phyloP scores from a whole-genome alignment of 2,329 filamentous ascomycete species.

The Grosmannia penicillata region DNA sequence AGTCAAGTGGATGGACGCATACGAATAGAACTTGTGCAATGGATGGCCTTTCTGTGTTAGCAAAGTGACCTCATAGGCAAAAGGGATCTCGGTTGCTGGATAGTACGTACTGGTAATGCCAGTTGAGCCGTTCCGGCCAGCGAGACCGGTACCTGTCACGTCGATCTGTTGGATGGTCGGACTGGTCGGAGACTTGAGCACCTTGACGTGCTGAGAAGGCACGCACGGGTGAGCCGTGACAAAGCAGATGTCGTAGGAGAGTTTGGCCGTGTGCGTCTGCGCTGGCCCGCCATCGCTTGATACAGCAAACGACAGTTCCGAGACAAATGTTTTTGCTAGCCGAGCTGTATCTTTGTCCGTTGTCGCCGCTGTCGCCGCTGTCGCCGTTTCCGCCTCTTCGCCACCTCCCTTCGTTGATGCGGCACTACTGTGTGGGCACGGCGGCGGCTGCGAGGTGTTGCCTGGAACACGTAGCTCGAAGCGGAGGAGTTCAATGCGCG shows the following conservation, averaged over 20 bases:
- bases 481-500: constrained; percentile 32
- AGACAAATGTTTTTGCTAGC: constrained; percentile 23
- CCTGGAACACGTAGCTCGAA: constrained; percentile 31
- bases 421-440: no score
- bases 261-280: constrained; percentile 25
- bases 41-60: constrained; percentile 35
- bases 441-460: constrained; percentile 25
- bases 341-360: constrained; percentile 11
- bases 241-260: constrained; percentile 47
- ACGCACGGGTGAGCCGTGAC: constrained; percentile 52
- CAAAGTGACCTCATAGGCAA: background rate
- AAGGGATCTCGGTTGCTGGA: background rate
- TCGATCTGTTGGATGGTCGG: constrained; percentile 44
- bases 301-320: constrained; percentile 25
- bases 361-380: background rate
- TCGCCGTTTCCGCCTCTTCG: background rate
- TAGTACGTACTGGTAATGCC: constrained; percentile 27
- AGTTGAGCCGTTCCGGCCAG: constrained; percentile 29
- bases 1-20: constrained; percentile 42
- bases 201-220: constrained; percentile 38
- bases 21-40: constrained; percentile 47
- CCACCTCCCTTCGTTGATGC: no score
- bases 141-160: constrained; percentile 27
- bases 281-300: constrained; percentile 24
- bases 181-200: constrained; percentile 44